Evolutionary conservation across 2,329 filamentous ascomycete species (phyloP).

Genomic region (Colletotrichum somersetense): DNA sequence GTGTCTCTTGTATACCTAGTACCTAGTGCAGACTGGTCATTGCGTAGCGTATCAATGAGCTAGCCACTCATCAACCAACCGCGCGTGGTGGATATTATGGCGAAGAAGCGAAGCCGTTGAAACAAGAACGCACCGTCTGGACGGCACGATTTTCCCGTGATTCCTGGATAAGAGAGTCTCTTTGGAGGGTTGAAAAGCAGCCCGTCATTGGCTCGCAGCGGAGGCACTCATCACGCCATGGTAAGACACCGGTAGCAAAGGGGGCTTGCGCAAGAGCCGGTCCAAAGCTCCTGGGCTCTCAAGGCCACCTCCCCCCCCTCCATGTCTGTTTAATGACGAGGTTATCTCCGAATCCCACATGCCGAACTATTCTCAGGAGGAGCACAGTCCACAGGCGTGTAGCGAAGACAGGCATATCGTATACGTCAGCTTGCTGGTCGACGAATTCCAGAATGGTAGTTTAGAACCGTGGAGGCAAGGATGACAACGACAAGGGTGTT

Average conservation of each 20-base stretch:
- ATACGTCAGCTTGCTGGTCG: not conserved
- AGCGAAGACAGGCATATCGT: slow-evolving; percentile 19
- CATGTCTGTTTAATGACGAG: slow-evolving; percentile 32
- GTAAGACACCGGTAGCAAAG: slow-evolving; percentile 32
- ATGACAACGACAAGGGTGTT: not conserved
- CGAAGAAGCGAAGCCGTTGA: slow-evolving; percentile 33
- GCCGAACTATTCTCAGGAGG: slow-evolving; percentile 17
- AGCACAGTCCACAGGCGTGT: slow-evolving; percentile 14
- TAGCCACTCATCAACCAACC: not conserved
- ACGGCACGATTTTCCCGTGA: slow-evolving; percentile 26
- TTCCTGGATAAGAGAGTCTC: slow-evolving; percentile 27
- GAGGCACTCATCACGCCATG: slow-evolving; percentile 31
- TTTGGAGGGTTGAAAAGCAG: slow-evolving; percentile 10
- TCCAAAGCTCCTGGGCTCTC: slow-evolving; percentile 17
- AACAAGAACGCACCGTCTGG: slow-evolving; percentile 37
- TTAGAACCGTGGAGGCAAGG: not conserved
- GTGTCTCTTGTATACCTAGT: not conserved
- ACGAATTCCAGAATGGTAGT: slow-evolving; percentile 18
- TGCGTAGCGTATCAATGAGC: slow-evolving; percentile 7
- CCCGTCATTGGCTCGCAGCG: slow-evolving; percentile 20
- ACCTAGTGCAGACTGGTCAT: not conserved
- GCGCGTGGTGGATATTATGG: slow-evolving; percentile 16
- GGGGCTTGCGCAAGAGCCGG: slow-evolving; percentile 28
- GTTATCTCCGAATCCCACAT: slow-evolving; percentile 32
- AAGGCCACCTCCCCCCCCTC: not conserved